Evolutionary conservation across 768 basidiomycete genomes (phyloP).

Genomic region (Pulveroboletus sp.): DNA sequence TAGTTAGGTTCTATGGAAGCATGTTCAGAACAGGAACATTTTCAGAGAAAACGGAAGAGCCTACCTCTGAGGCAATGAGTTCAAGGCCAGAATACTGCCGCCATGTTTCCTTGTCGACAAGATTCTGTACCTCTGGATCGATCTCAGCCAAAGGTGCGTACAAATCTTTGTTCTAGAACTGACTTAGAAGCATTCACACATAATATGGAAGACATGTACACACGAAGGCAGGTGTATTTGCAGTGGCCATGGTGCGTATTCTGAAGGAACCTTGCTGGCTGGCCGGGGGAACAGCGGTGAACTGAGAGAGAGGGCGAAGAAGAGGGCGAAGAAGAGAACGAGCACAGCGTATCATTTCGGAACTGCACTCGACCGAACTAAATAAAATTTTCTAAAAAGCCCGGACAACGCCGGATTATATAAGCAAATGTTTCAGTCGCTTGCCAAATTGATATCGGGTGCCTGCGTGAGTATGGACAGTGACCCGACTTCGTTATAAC

Average conservation of each 20-base stretch:
- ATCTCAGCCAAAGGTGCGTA: slow-evolving; percentile 85
- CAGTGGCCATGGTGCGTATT: slow-evolving; percentile 54
- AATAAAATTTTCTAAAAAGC: slow-evolving; percentile 13
- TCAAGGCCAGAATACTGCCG: slow-evolving; percentile 96
- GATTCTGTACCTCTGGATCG: slow-evolving; percentile 93
- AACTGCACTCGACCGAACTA: slow-evolving; percentile 9
- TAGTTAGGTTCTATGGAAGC: slow-evolving; percentile 80
- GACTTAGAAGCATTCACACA: not conserved
- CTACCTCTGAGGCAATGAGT: slow-evolving; percentile 97
- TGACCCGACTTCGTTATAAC: too few species aligned
- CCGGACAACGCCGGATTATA: slow-evolving; percentile 22
- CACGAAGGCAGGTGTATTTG: slow-evolving; percentile 58
- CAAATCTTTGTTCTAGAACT: slow-evolving; percentile 78
- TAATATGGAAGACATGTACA: slow-evolving; percentile 21
- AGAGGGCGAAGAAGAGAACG: slow-evolving; percentile 26
- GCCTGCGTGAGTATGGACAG: too few species aligned
- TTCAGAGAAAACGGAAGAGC: slow-evolving; percentile 8
- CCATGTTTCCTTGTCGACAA: slow-evolving; percentile 99
- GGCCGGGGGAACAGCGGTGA: slow-evolving; percentile 19
- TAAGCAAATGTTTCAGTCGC: too few species aligned
- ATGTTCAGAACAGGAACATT: not conserved
- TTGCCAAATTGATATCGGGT: too few species aligned
- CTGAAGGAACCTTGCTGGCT: slow-evolving; percentile 5
- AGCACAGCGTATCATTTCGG: slow-evolving; percentile 28
- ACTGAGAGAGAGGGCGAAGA: slow-evolving; percentile 18